Base-by-base conservation (phyloP, 2,329 filamentous ascomycete genomes). In the Colletotrichum incanum region DNA sequence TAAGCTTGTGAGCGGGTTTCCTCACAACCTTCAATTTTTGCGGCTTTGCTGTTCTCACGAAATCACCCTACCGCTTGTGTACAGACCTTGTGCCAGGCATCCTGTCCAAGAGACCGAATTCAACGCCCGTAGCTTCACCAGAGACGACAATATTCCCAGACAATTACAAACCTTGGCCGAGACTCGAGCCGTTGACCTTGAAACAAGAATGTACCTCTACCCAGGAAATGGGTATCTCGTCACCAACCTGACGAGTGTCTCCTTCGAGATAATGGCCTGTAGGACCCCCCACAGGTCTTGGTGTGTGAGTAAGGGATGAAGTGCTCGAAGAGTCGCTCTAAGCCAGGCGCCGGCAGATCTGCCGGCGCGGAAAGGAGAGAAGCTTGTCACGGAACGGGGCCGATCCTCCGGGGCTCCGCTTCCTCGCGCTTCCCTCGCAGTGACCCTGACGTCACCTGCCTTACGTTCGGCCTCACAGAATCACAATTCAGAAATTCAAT, bases 391-490 rank as follows among this genome's bases (percentile, higher is more conserved):
- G 50, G 50, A 47, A 65, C 28, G 47, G 58, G 65, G 26, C n/a
- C 64, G 31, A 34, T 14, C 18, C 23, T 20, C 39, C 63, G 52
- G 49, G 55, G 14, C 65, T 63, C 47, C 56, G 47, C 56, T 47
- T 54, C 65, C 26, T 43, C 39, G n/a, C 39, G 37, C n/a, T 14
- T 12, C 16, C 31, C 11, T 45, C 37, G 39, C 37, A 54, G 39
- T 26, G 26, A 39, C 65, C 37, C 56, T 67, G 65, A 67, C 65
- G 65, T 67, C 65, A 63, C 47, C 45, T 37, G 47, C 20, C 41
- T 16, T 11, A 18, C 2, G 31, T 41, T 26, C 37, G 12, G 12
- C 9, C 55, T 58, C n/a, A 41, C 55, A 41, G n/a, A 14, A 39
- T 11, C n/a, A 20, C 16, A 28, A 20, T 20, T 37, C n/a, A 16